These are phyloP conservation scores for Chytriomyces confervae DNA, from an alignment of 192 early-diverging fungal species.

Conservation along the genomic window DNA sequence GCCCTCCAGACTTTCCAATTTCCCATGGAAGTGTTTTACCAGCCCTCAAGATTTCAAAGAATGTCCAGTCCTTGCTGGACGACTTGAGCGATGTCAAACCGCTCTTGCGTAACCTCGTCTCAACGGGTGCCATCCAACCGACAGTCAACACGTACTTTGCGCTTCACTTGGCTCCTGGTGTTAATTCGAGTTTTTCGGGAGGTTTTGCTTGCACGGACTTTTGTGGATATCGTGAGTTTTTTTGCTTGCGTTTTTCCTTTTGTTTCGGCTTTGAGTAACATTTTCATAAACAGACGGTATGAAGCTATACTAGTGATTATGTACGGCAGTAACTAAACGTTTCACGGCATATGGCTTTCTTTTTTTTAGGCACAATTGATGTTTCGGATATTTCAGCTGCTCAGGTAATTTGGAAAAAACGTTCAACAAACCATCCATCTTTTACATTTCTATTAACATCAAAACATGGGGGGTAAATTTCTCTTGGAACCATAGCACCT, in stretches of 20 bases:
- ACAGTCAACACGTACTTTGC: constrained; percentile 40
- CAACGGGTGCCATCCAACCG: constrained; percentile 18
- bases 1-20: background rate
- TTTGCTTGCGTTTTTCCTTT: no score
- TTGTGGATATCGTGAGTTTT: no score
- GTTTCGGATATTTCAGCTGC: background rate
- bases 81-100: no score
- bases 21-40: background rate
- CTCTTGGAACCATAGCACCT: background rate
- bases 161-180: constrained; percentile 34
- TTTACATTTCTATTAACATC: no score
- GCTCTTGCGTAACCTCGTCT: background rate
- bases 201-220: no score
- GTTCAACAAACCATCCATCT: background rate
- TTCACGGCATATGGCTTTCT: no score
- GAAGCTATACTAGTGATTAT: no score
- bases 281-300: no score
- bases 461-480: no score
- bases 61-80: background rate
- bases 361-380: constrained; percentile 11
- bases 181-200: constrained; percentile 10
- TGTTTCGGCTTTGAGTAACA: no score
- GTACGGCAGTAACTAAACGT: no score
- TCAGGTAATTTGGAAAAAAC: background rate
- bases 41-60: background rate